These are phyloP conservation scores for Globisporangium acanthophoron DNA, from an alignment of 352 stramenopile species.

Conservation along the genomic window DNA sequence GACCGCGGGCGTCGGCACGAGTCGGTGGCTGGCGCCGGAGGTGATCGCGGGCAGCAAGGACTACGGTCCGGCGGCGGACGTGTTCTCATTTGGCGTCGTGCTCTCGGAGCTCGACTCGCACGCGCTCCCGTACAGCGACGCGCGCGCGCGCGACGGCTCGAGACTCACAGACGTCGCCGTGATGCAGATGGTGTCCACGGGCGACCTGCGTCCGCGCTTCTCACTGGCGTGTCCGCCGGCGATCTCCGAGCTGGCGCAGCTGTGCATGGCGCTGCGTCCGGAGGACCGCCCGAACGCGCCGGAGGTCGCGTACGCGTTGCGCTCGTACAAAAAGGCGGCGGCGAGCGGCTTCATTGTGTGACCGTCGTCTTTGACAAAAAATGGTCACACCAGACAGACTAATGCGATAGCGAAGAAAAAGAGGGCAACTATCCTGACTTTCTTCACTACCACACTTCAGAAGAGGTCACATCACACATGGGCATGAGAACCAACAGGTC, in stretches of 20 bases:
- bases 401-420: no score
- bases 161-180: background rate
- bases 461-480: no score
- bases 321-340: conserved; percentile 20
- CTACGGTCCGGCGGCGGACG: conserved; percentile 14
- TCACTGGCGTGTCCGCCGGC: background rate
- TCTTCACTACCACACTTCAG: no score
- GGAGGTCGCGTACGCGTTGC: conserved; percentile 31
- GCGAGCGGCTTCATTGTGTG: no score
- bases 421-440: no score
- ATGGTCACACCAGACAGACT: no score
- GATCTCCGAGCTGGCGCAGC: background rate
- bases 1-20: background rate
- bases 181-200: background rate
- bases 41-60: background rate
- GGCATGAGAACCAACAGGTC: no score
- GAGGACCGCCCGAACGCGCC: conserved; percentile 31
- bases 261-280: background rate
- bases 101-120: conserved; percentile 41
- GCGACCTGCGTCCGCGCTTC: background rate
- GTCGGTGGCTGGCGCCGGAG: background rate
- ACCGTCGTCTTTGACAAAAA: no score
- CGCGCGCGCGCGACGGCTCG: background rate
- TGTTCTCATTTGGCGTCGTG: conserved; percentile 48
- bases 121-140: background rate